Conservation (phyloP, 768 basidiomycete genomes). For the Collybia sordida region DNA sequence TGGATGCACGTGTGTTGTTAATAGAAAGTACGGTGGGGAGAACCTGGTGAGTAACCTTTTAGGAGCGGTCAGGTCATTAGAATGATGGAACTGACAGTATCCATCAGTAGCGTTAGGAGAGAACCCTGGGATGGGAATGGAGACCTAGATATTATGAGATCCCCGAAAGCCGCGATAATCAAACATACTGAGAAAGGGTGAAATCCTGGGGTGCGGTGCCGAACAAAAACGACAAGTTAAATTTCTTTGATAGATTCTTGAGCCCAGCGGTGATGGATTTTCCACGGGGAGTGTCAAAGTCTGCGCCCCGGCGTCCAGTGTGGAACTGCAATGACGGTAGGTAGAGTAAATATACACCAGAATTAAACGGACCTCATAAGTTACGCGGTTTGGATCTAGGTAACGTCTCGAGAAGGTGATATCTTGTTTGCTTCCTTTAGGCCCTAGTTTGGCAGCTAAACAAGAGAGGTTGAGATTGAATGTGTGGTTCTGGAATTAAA, state of each 20-base stretch:
- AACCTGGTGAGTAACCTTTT: too few species aligned
- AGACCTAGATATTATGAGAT: slow-evolving; percentile 32
- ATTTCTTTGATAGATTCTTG: slow-evolving; percentile 47
- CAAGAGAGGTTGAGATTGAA: neutral
- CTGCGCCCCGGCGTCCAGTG: slow-evolving; percentile 43
- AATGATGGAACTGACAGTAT: slow-evolving; percentile 32
- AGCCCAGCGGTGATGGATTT: slow-evolving; percentile 54
- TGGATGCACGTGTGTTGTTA: slow-evolving; percentile 61
- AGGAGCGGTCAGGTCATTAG: slow-evolving; percentile 7
- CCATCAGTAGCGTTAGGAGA: slow-evolving; percentile 56
- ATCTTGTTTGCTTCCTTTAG: slow-evolving; percentile 28
- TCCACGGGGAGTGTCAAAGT: slow-evolving; percentile 65
- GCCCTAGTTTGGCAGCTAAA: slow-evolving; percentile 45
- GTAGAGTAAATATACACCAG: neutral
- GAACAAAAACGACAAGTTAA: slow-evolving; percentile 62
- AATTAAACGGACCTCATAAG: slow-evolving; percentile 53
- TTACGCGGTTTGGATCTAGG: slow-evolving; percentile 76
- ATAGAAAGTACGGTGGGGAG: slow-evolving; percentile 54
- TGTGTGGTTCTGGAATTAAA: neutral
- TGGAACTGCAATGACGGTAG: slow-evolving; percentile 52
- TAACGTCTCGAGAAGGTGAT: slow-evolving; percentile 71
- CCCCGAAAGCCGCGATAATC: neutral
- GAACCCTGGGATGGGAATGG: slow-evolving; percentile 64
- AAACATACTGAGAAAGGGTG: slow-evolving; percentile 56
- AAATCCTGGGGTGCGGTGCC: slow-evolving; percentile 80